A percentile compares a stretch with the other conserved stretches of the same genome.
Evolutionary conservation across 306 rosid genomes (phyloP).

Genomic region (Castanea sativa): DNA sequence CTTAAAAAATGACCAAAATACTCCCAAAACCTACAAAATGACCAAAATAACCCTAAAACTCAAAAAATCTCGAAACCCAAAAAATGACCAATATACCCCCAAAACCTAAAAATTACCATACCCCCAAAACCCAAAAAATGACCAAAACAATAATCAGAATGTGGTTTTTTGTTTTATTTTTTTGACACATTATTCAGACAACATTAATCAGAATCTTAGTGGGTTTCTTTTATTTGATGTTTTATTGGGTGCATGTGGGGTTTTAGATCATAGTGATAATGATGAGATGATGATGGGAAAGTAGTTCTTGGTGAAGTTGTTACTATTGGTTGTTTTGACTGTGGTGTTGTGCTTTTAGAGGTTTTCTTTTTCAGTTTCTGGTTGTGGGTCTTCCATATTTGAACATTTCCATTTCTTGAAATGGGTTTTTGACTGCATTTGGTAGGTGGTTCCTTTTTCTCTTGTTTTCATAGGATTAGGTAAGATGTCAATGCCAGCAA

Average conservation of each 20-base stretch:
- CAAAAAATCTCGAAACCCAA: too few species aligned
- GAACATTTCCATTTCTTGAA: not conserved
- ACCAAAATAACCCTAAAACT: too few species aligned
- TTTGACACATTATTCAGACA: too few species aligned
- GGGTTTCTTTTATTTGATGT: slow-evolving; percentile 10
- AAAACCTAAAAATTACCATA: too few species aligned
- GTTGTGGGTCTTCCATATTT: slow-evolving; percentile 7
- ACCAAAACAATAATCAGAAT: too few species aligned
- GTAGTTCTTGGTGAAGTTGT: slow-evolving; percentile 20
- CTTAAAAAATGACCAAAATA: too few species aligned
- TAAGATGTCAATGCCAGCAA: too few species aligned
- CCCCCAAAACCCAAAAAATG: too few species aligned
- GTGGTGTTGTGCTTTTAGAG: slow-evolving; percentile 10
- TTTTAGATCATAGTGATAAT: slow-evolving; percentile 37
- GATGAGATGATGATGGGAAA: slow-evolving; percentile 17
- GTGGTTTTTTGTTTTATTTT: too few species aligned
- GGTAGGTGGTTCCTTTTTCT: not conserved
- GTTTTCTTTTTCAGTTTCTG: slow-evolving; percentile 19
- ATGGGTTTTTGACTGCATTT: not conserved
- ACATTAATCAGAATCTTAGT: slow-evolving; percentile 25
- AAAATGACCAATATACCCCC: too few species aligned
- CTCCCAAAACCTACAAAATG: too few species aligned
- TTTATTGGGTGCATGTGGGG: slow-evolving; percentile 48
- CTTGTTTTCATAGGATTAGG: not conserved
- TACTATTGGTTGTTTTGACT: slow-evolving; percentile 2